Percentiles rank a stretch among this genome's conserved stretches.
phyloP scores from a whole-genome alignment of 73 alveolate genomes.

The Paramecium pentaurelia region DNA sequence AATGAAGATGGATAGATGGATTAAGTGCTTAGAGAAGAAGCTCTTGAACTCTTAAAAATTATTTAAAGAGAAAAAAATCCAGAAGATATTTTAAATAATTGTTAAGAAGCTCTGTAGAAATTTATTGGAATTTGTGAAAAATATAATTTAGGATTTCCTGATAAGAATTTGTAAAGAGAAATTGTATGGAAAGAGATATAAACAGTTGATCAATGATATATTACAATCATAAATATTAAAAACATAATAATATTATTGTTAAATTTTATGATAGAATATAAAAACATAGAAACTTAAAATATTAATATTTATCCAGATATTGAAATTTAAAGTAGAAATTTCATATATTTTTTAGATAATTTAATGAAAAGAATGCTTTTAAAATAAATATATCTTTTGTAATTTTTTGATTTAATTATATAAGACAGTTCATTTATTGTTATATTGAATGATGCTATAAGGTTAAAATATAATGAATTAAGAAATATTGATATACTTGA shows the following conservation, averaged over 20 bases:
- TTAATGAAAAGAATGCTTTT: not conserved
- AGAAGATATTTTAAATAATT: not conserved
- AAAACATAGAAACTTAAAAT: too few species aligned
- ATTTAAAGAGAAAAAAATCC: not conserved
- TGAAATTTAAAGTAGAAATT: too few species aligned
- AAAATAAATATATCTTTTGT: not conserved
- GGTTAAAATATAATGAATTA: too few species aligned
- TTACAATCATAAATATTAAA: not conserved
- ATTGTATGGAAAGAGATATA: not conserved
- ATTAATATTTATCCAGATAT: not conserved
- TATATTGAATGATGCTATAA: too few species aligned
- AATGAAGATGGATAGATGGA: not conserved
- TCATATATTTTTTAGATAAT: not conserved
- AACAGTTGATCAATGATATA: not conserved
- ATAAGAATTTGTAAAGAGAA: not conserved
- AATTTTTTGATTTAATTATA: not conserved
- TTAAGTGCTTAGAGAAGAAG: not conserved
- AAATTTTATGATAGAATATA: too few species aligned
- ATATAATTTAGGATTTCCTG: slow-evolving; percentile 21
- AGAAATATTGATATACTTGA: not conserved
- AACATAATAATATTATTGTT: not conserved
- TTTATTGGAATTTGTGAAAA: not conserved
- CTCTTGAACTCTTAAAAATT: not conserved
- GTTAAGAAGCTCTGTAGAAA: not conserved
- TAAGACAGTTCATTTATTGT: too few species aligned